A percentile compares a stretch with the other conserved stretches of the same genome.
Conservation (phyloP, 257 asterid species). For the Thymus mandschuricus region DNA sequence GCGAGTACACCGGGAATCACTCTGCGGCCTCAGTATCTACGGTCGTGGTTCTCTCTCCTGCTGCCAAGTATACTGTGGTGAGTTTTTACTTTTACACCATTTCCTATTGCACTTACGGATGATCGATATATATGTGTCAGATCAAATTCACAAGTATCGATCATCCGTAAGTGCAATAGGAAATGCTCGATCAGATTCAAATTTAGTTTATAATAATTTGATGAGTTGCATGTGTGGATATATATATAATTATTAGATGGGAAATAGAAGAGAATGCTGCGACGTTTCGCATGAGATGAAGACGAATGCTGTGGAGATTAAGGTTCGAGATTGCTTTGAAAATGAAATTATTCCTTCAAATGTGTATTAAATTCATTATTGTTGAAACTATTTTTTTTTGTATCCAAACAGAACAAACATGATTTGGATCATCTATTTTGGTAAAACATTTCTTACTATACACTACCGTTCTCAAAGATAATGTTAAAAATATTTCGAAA, state of each 20-base stretch:
- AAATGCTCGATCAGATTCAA: too few species aligned
- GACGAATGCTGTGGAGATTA: not conserved
- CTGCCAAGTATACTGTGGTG: slow-evolving; percentile 37
- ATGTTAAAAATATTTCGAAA: too few species aligned
- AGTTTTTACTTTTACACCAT: not conserved
- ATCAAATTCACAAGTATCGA: too few species aligned
- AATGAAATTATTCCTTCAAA: slow-evolving; percentile 39
- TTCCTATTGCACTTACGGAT: too few species aligned
- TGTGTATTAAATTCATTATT: too few species aligned
- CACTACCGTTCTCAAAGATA: too few species aligned
- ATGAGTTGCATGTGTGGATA: not conserved
- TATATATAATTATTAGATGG: slow-evolving; percentile 22
- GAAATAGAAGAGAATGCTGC: slow-evolving; percentile 48
- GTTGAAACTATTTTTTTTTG: too few species aligned
- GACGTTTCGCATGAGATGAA: slow-evolving; percentile 23
- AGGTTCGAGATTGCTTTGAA: slow-evolving; percentile 35
- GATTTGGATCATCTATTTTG: too few species aligned
- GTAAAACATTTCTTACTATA: too few species aligned
- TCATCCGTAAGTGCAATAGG: too few species aligned
- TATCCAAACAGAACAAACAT: too few species aligned
- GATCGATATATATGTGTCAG: too few species aligned
- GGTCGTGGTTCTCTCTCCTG: slow-evolving; percentile 39
- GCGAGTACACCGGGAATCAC: not conserved
- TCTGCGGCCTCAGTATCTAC: slow-evolving; percentile 34
- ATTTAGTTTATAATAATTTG: not conserved